Evolutionary conservation across 1,139 yeast species (phyloP), one percentile per base, ranked within the genome.

Genomic region (Pichiaceae sp.): DNA sequence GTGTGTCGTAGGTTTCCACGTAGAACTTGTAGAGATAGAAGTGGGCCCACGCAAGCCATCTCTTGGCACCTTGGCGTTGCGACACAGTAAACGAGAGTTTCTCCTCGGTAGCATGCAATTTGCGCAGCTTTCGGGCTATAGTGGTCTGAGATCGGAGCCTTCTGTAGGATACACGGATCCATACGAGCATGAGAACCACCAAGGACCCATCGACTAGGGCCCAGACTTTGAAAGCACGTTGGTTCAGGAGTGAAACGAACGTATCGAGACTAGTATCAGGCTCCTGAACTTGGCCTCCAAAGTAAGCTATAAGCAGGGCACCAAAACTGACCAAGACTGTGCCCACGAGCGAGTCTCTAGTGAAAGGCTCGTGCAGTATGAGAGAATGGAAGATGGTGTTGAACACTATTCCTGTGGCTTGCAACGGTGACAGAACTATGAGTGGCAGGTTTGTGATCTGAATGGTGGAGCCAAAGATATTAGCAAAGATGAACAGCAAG

Each of bases 371-470:
- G 14, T 78, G 68, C 9, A 86, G 70, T 16, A 87, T 57, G 19
- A 84, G 45, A 19, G 82, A 56, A 35, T 94, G 84, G 48, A 87
- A 81, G 8, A 84, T 59, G 1, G 93, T 76, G 57, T 87, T 87
- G 65, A 87, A 86, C 3, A 86, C 89, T 26, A 87, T 68, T 0
- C 96, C 95, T 14, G 81, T 77, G 24, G 95, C 87, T 56, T 87
- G 96, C 35, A 87, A 60, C 0, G 96, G 95, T 26, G 89, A 78
- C 39, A 86, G 58, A 3, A 87, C 71, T 34, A 86, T 81, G 42
- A 87, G 64, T 0, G 96, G 96, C 31, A 87, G 64, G 1, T 95
- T 82, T 2, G 93, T 75, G 31, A 87, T 78, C 57, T 87, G 96
- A 26, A 86, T 81, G 24, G 83, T 67, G 3, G 93, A 81, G 1